Evolutionary conservation across 768 basidiomycete species (phyloP).

Genomic region (Agaricus sinodeliciosus): DNA sequence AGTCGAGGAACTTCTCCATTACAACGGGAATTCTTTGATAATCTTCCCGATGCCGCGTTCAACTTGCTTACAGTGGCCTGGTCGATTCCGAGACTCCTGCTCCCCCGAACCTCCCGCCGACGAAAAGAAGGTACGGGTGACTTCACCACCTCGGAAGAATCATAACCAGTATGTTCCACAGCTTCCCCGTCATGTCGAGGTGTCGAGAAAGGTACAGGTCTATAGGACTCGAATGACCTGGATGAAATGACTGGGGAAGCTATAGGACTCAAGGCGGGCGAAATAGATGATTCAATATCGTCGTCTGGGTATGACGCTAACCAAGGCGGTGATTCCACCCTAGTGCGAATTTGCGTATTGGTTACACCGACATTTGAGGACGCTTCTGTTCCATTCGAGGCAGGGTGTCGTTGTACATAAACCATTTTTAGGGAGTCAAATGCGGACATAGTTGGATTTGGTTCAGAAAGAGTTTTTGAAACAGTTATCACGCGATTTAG

Average conservation of each 20-base stretch:
- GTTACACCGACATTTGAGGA: neutral
- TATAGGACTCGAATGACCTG: slow-evolving; percentile 2
- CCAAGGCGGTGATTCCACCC: slow-evolving; percentile 25
- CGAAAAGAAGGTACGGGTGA: neutral
- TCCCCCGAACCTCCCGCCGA: neutral
- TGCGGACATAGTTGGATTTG: neutral
- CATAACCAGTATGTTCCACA: neutral
- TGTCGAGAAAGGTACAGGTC: slow-evolving; percentile 3
- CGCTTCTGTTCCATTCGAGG: neutral
- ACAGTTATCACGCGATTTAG: neutral
- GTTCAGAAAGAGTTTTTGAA: slow-evolving; percentile 5
- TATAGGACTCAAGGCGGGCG: slow-evolving; percentile 13
- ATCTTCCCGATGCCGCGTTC: neutral
- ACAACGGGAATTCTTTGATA: neutral
- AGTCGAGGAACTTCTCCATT: neutral
- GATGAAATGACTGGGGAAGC: slow-evolving; percentile 12
- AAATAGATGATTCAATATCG: slow-evolving; percentile 12
- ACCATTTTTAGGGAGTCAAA: neutral
- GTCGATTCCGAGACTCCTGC: neutral
- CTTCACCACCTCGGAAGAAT: slow-evolving; percentile 2
- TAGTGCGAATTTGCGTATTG: slow-evolving; percentile 12
- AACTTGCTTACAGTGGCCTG: neutral
- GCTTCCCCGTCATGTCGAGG: neutral
- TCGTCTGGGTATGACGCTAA: slow-evolving; percentile 20
- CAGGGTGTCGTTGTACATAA: neutral